Conservation (phyloP, 2,329 filamentous ascomycete genomes). For the Cordyceps cicadae region DNA sequence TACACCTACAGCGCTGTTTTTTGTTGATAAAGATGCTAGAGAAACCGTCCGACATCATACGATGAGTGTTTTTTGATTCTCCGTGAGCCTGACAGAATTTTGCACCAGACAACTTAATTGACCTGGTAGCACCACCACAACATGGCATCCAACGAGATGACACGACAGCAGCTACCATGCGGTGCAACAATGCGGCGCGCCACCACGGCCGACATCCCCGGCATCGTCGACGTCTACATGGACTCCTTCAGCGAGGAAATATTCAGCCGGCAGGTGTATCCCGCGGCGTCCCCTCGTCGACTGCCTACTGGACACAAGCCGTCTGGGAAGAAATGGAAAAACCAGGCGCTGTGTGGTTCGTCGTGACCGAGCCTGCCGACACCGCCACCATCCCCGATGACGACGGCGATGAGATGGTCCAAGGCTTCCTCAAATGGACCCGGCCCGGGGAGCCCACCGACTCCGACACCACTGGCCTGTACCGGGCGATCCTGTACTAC, state of each 20-base stretch:
- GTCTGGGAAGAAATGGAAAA: slow-evolving; percentile 32
- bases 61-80: too few relatives aligned
- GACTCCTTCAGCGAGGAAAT: slow-evolving; percentile 34
- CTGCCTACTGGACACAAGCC: slow-evolving; percentile 27
- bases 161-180: neutral
- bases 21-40: neutral
- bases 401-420: slow-evolving; percentile 15
- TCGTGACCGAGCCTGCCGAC: slow-evolving; percentile 32
- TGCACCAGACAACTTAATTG: neutral
- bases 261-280: slow-evolving; percentile 31
- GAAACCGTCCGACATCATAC: too few relatives aligned
- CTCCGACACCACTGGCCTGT: slow-evolving; percentile 21
- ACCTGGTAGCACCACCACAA: neutral
- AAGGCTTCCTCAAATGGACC: slow-evolving; percentile 43
- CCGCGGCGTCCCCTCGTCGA: slow-evolving; percentile 16
- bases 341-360: slow-evolving; percentile 30
- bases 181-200: slow-evolving; percentile 28
- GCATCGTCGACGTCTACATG: slow-evolving; percentile 35
- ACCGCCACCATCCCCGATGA: slow-evolving; percentile 19
- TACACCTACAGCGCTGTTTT: too few relatives aligned
- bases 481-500: slow-evolving; percentile 37
- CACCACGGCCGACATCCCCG: slow-evolving; percentile 30
- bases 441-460: slow-evolving; percentile 22
- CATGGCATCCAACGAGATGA: neutral
- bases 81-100: too few relatives aligned